A percentile compares a stretch with the other conserved stretches of the same genome.
Conservation (phyloP, 1,139 yeast species). For the Pichia sp. region DNA sequence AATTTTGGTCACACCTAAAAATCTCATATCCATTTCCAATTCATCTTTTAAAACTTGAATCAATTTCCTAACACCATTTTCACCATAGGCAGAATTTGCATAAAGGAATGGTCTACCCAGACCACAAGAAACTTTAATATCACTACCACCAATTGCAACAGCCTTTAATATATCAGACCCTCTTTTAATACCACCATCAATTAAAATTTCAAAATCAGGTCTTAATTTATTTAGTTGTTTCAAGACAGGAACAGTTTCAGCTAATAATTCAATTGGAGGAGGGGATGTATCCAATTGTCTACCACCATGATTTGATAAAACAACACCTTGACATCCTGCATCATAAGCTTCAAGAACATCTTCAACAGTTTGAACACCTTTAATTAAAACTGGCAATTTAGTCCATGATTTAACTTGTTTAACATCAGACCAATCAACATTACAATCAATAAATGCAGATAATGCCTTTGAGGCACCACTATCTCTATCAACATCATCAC, state of each 20-base stretch:
- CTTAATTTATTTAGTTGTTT: slow-evolving; percentile 38
- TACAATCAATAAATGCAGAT: slow-evolving; percentile 79
- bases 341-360: slow-evolving; percentile 62
- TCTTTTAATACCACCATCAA: slow-evolving; percentile 74
- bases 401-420: slow-evolving; percentile 50
- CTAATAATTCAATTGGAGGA: slow-evolving; percentile 62
- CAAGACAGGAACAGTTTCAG: slow-evolving; percentile 55
- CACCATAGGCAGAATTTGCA: slow-evolving; percentile 73
- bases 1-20: slow-evolving; percentile 67
- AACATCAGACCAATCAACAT: slow-evolving; percentile 61
- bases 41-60: slow-evolving; percentile 76
- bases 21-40: slow-evolving; percentile 79
- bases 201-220: slow-evolving; percentile 53
- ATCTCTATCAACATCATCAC: slow-evolving; percentile 48
- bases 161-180: slow-evolving; percentile 72
- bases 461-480: slow-evolving; percentile 90
- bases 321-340: slow-evolving; percentile 57
- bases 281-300: slow-evolving; percentile 68
- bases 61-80: slow-evolving; percentile 71
- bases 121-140: slow-evolving; percentile 79
- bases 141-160: slow-evolving; percentile 67
- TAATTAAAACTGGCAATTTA: slow-evolving; percentile 56
- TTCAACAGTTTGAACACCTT: slow-evolving; percentile 66
- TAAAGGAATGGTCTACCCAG: slow-evolving; percentile 71
- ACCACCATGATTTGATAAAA: slow-evolving; percentile 75